Conservation (phyloP, 495 filamentous ascomycete genomes). For the Talaromyces borbonicus region DNA sequence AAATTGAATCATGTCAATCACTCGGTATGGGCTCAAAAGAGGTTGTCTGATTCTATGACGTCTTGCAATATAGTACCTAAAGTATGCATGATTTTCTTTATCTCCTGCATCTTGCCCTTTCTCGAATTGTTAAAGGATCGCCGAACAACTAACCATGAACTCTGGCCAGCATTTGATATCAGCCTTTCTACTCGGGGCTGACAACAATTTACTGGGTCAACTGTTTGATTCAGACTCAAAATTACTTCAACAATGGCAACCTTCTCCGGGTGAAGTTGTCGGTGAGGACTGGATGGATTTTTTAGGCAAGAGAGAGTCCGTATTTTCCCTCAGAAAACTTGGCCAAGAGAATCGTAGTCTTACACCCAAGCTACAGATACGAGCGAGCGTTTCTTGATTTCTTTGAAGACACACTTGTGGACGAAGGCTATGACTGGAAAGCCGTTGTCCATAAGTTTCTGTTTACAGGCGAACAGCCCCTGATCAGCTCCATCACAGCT, state of each 20-base stretch:
- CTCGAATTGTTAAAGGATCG: too few relatives aligned
- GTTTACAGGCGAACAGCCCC: conserved; percentile 61
- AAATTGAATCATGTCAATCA: conserved; percentile 87
- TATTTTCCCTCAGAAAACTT: conserved; percentile 4
- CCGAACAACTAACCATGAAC: background rate
- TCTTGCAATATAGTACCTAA: conserved; percentile 88
- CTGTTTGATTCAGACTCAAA: conserved; percentile 71
- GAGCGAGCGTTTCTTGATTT: conserved; percentile 87
- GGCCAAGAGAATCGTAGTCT: background rate
- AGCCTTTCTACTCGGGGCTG: conserved; percentile 73
- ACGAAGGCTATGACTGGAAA: conserved; percentile 76
- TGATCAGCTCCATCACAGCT: conserved; percentile 66
- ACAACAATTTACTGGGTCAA: conserved; percentile 56
- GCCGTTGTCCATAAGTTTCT: conserved; percentile 64
- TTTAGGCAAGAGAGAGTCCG: conserved; percentile 57
- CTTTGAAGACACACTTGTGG: conserved; percentile 78
- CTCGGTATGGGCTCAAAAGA: conserved; percentile 46
- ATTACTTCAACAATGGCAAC: conserved; percentile 67
- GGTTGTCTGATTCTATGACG: conserved; percentile 1
- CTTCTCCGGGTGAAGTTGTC: conserved; percentile 75
- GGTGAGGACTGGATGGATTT: conserved; percentile 78
- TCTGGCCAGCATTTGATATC: conserved; percentile 54
- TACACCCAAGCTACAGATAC: conserved; percentile 39
- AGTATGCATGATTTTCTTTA: conserved; percentile 37
- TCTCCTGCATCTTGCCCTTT: background rate